Base-by-base conservation (phyloP, 2,329 filamentous ascomycete genomes). In the Alternaria infectoria region DNA sequence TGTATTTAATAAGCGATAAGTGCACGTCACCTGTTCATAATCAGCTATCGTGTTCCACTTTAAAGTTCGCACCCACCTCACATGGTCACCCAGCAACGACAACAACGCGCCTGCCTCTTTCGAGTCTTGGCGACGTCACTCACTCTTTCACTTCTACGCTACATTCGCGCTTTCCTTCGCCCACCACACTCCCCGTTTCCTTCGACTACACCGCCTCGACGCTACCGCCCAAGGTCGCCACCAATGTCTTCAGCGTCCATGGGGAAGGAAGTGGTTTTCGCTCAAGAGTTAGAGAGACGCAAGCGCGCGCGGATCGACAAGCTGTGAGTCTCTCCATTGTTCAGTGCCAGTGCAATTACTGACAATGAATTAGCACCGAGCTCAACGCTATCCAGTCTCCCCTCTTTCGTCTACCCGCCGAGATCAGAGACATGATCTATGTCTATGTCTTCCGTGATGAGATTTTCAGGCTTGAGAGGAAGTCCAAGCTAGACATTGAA, bases 291-390 rank as follows among this genome's bases (percentile, higher is more conserved):
- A 28, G 26, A 12, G 1, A 0, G 0, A 12, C 12, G 30, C 30
- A 3, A 26, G 6, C 3, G 23, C 3, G 7, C 0, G 2, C 45
- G 45, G 1, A 23, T 26, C 12, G 3, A 28, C 15, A 28, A 49
- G 1, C 13, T 28, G 23, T 13, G 17, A 49, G 23, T 28, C 15
- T 26, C 23, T 12, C 25, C 8, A 17, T 6, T 1, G 2, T 0
- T n/a, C 3, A 0, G 10, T 15, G 7, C 15, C 2, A 0, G 15
- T 3, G 4, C 23, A 4, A 5, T 6, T 0, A 26, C 45, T 28
- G 6, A 49, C 21, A 17, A 12, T 2, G 0, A 2, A 1, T 2
- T 26, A 49, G 46, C n/a, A 49, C 46, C 23, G 23, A 26, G 2
- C 6, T 17, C 10, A 28, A 28, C 6, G 46, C 46, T 1, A 17